Conservation (phyloP, 371 early-diverging fungal species). For the Rhizopus delemar region DNA sequence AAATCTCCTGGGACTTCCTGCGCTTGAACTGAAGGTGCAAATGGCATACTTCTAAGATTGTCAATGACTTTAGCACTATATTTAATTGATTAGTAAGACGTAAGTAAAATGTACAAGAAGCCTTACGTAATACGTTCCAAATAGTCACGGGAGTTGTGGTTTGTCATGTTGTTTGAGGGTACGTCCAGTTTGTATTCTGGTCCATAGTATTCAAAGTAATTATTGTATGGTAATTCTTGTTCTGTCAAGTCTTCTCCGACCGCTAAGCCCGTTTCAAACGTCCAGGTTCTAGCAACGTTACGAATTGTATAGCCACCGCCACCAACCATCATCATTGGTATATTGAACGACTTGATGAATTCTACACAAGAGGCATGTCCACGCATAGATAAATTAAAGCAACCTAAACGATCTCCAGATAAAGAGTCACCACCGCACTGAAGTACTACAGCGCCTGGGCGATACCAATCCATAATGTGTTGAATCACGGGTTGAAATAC, state of each 20-base stretch:
- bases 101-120: neutral
- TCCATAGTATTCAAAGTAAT: conserved; percentile 93
- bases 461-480: conserved; percentile 91
- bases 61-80: conserved; percentile 80
- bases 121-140: conserved; percentile 82
- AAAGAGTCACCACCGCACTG: conserved; percentile 99
- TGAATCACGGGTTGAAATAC: conserved; percentile 92
- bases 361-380: conserved; percentile 91
- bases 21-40: conserved; percentile 96
- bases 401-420: conserved; percentile 97
- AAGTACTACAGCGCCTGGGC: conserved; percentile 93
- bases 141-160: conserved; percentile 89
- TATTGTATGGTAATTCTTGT: conserved; percentile 88
- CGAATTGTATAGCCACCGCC: conserved; percentile 99
- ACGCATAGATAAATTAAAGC: conserved; percentile 95
- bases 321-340: conserved; percentile 95
- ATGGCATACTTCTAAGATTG: conserved; percentile 82
- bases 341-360: conserved; percentile 89
- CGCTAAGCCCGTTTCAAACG: conserved; percentile 95
- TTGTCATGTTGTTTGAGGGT: conserved; percentile 94
- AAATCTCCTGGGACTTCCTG: conserved; percentile 63
- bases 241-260: conserved; percentile 70
- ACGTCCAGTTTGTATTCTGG: conserved; percentile 95
- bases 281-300: conserved; percentile 98
- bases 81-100: neutral